A percentile compares a stretch with the other conserved stretches of the same genome.
phyloP scores from a whole-genome alignment of 1,139 yeast genomes.

The Candida mesenterica region DNA sequence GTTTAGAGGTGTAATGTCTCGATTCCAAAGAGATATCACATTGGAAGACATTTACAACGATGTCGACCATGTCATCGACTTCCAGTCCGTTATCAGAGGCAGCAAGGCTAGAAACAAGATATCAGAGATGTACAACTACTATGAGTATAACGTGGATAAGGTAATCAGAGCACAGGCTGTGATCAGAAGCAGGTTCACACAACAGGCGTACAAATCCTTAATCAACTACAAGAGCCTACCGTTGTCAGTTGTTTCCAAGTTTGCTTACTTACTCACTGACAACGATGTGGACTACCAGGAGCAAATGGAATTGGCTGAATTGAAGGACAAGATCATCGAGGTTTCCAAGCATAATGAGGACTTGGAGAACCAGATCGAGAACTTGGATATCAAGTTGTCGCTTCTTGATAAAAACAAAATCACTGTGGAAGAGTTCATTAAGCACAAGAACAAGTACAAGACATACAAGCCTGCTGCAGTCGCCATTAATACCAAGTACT shows the following conservation, averaged over 20 bases:
- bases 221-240: constrained; percentile 75
- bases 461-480: constrained; percentile 19
- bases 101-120: constrained; percentile 33
- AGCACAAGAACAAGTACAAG: constrained; percentile 48
- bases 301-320: constrained; percentile 66
- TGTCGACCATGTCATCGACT: constrained; percentile 31
- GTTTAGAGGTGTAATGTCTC: constrained; percentile 47
- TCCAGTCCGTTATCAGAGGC: constrained; percentile 58
- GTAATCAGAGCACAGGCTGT: constrained; percentile 74
- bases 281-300: constrained; percentile 73
- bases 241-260: constrained; percentile 69
- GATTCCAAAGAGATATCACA: constrained; percentile 50
- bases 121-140: constrained; percentile 48
- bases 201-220: constrained; percentile 71
- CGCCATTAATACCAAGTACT: constrained; percentile 19
- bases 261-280: constrained; percentile 74
- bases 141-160: constrained; percentile 50
- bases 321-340: constrained; percentile 65
- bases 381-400: constrained; percentile 79
- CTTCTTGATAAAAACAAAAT: constrained; percentile 76
- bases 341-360: constrained; percentile 64
- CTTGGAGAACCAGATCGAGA: constrained; percentile 71
- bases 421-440: constrained; percentile 69
- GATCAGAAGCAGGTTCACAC: constrained; percentile 66
- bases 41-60: constrained; percentile 55